A percentile compares a stretch with the other conserved stretches of the same genome.
These are phyloP conservation scores for Pichia sp. DNA, from an alignment of 1,139 yeast species.

Conservation along the genomic window DNA sequence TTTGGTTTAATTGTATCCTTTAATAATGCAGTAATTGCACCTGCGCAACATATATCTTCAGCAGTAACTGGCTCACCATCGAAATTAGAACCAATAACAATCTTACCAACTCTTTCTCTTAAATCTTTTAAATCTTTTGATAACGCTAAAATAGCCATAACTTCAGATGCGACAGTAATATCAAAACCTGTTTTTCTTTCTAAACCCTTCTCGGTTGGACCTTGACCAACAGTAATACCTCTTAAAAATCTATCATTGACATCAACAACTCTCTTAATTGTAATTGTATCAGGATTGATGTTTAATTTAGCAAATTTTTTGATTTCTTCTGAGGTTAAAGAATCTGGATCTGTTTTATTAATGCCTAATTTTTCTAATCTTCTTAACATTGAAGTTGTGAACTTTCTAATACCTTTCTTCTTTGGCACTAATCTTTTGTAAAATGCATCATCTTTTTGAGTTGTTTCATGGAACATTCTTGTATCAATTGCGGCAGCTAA, in stretches of 20 bases:
- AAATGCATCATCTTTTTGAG: slow-evolving; percentile 59
- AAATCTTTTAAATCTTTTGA: slow-evolving; percentile 61
- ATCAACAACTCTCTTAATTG: slow-evolving; percentile 75
- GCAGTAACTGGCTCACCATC: slow-evolving; percentile 65
- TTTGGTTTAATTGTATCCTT: slow-evolving; percentile 82
- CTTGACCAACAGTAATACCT: slow-evolving; percentile 69
- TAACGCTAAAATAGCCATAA: slow-evolving; percentile 75
- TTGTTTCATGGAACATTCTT: slow-evolving; percentile 72
- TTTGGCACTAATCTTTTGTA: slow-evolving; percentile 66
- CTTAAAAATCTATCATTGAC: slow-evolving; percentile 74
- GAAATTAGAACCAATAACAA: slow-evolving; percentile 62
- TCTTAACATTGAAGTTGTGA: slow-evolving; percentile 61
- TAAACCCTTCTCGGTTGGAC: slow-evolving; percentile 70
- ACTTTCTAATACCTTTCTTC: slow-evolving; percentile 57
- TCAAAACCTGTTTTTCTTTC: slow-evolving; percentile 74
- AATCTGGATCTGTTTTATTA: slow-evolving; percentile 59
- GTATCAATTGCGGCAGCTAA: slow-evolving; percentile 82
- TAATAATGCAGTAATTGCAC: slow-evolving; percentile 70
- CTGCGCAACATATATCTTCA: slow-evolving; percentile 76
- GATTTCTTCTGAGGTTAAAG: slow-evolving; percentile 60
- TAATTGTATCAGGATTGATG: slow-evolving; percentile 66
- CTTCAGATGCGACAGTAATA: slow-evolving; percentile 75
- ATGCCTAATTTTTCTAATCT: slow-evolving; percentile 62
- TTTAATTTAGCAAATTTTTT: slow-evolving; percentile 56
- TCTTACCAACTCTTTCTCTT: slow-evolving; percentile 62